phyloP scores from a whole-genome alignment of 1,139 yeast genomes.

The Zygotorulaspora mrakii region DNA sequence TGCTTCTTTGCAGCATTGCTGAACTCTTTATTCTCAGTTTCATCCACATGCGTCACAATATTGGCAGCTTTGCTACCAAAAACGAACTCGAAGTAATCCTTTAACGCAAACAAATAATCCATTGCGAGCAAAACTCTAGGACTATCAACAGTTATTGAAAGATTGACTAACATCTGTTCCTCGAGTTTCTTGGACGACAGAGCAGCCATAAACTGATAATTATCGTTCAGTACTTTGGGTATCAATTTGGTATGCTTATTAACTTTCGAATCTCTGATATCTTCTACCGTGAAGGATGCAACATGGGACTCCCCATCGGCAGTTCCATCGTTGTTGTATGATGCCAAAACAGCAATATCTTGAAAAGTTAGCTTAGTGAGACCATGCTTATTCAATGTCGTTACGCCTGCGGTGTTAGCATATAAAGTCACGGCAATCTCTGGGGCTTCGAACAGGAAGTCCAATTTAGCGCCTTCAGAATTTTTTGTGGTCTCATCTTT shows the following conservation, averaged over 20 bases:
- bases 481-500: conserved; percentile 19
- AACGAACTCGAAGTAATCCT: conserved; percentile 53
- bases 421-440: conserved; percentile 61
- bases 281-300: conserved; percentile 73
- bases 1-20: neutral
- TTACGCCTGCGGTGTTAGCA: conserved; percentile 48
- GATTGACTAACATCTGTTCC: conserved; percentile 45
- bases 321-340: conserved; percentile 52
- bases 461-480: conserved; percentile 42
- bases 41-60: conserved; percentile 6
- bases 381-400: conserved; percentile 42
- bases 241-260: conserved; percentile 78
- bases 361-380: conserved; percentile 65
- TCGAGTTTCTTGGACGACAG: conserved; percentile 44
- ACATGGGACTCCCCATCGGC: conserved; percentile 60
- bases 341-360: conserved; percentile 50
- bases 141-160: conserved; percentile 67
- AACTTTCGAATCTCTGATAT: conserved; percentile 56
- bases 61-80: conserved; percentile 8
- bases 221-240: conserved; percentile 61
- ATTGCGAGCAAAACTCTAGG: conserved; percentile 80
- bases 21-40: conserved; percentile 12
- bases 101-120: conserved; percentile 78
- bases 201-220: conserved; percentile 68
- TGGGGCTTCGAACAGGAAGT: conserved; percentile 57